Evolutionary conservation across 768 basidiomycete species (phyloP).

Genomic region (Hygrocybe coccinea): DNA sequence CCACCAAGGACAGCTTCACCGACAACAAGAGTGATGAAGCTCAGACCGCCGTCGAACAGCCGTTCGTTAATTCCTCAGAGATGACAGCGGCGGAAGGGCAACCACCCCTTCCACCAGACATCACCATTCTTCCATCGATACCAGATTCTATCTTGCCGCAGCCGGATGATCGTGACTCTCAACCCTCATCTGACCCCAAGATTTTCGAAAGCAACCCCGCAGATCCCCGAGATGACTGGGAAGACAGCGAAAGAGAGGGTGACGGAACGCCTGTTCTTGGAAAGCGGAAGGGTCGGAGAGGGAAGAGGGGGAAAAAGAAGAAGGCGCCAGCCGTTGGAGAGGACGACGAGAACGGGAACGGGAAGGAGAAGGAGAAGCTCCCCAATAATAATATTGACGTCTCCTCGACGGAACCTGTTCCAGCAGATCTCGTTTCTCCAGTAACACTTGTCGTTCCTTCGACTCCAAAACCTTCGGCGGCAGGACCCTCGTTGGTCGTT

Average conservation of each 20-base stretch:
- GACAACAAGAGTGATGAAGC: background rate
- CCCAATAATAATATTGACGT: constrained; percentile 25
- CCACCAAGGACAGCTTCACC: background rate
- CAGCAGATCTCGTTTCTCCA: constrained; percentile 11
- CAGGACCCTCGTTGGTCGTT: constrained; percentile 54
- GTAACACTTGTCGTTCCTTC: constrained; percentile 20
- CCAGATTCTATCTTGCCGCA: too few relatives aligned
- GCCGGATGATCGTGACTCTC: background rate
- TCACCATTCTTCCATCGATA: too few relatives aligned
- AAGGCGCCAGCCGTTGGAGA: constrained; percentile 34
- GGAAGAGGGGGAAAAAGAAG: constrained; percentile 53
- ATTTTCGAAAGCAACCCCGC: background rate
- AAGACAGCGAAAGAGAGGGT: constrained; percentile 48
- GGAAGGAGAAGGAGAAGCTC: constrained; percentile 29
- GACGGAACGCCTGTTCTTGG: constrained; percentile 42
- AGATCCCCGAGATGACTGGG: constrained; percentile 9
- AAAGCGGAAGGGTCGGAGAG: constrained; percentile 44
- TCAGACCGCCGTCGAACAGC: too few relatives aligned
- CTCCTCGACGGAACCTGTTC: constrained; percentile 10
- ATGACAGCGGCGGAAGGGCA: too few relatives aligned
- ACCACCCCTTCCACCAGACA: too few relatives aligned
- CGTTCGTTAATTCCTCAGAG: too few relatives aligned
- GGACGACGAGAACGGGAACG: constrained; percentile 43
- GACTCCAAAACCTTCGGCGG: constrained; percentile 25
- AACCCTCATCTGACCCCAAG: background rate